phyloP scores from a whole-genome alignment of 1,284 basidiomycete genomes.

The Leccinum insigne region DNA sequence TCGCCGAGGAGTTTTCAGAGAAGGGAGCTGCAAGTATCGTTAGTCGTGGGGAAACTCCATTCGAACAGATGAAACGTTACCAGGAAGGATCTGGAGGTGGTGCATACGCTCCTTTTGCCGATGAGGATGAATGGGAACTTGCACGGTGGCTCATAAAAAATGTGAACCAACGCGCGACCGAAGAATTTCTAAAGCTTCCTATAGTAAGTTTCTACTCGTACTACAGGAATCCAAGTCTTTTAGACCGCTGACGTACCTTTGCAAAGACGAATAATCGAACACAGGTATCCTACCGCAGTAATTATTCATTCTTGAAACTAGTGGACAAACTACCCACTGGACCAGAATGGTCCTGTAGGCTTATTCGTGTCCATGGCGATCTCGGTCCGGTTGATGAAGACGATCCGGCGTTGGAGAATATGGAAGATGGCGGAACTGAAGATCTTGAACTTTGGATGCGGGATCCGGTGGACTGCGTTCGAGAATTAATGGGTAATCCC shows the following conservation, averaged over 20 bases:
- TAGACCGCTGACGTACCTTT: neutral
- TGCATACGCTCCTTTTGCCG: constrained; percentile 1
- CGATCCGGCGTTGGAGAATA: neutral
- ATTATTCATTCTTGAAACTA: constrained; percentile 20
- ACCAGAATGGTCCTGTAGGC: constrained; percentile 18
- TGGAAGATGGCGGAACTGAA: neutral
- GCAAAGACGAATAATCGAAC: neutral
- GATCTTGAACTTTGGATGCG: neutral
- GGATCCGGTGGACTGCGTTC: neutral
- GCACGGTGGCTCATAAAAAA: constrained; percentile 3
- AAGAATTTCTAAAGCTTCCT: constrained; percentile 11
- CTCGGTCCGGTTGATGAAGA: neutral
- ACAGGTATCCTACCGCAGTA: constrained; percentile 1
- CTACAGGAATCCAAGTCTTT: too few relatives aligned
- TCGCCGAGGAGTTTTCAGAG: neutral
- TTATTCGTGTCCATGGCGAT: neutral
- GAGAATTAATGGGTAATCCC: too few relatives aligned
- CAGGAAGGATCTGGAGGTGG: neutral
- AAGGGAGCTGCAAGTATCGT: neutral
- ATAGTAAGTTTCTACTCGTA: constrained; percentile 9
- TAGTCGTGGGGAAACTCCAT: neutral
- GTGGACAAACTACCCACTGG: constrained; percentile 10
- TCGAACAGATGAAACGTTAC: neutral
- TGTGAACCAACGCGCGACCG: neutral
- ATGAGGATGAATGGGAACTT: constrained; percentile 10